These are phyloP conservation scores for Albugo laibachii DNA, from an alignment of 352 stramenopile genomes.

Conservation along the genomic window DNA sequence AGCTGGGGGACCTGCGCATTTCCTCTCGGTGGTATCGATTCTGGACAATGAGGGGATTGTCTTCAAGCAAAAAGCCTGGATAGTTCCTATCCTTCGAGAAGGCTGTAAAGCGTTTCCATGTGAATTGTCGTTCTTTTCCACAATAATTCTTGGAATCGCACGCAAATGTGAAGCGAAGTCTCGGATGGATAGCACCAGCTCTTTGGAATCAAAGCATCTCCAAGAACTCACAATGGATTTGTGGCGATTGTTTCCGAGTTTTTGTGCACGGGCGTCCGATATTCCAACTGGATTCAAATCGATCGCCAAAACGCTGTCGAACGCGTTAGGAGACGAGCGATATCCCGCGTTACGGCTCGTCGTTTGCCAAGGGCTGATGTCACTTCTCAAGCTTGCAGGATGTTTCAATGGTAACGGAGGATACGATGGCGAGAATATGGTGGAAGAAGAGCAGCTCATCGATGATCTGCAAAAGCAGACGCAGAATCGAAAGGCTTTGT, in stretches of 20 bases:
- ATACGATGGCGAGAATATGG: slow-evolving; percentile 19
- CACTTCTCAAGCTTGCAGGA: slow-evolving; percentile 48
- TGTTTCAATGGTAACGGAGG: slow-evolving; percentile 22
- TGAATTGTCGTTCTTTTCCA: slow-evolving; percentile 53
- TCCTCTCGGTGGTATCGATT: slow-evolving; percentile 57
- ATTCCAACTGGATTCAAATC: slow-evolving; percentile 70
- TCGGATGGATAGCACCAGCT: slow-evolving; percentile 37
- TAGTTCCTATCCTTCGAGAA: slow-evolving; percentile 63
- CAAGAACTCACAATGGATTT: slow-evolving; percentile 64
- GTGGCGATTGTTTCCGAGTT: slow-evolving; percentile 63
- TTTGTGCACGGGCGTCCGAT: slow-evolving; percentile 49
- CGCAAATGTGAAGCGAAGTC: slow-evolving; percentile 48
- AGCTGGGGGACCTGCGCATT: slow-evolving; percentile 38
- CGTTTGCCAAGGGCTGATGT: slow-evolving; percentile 72
- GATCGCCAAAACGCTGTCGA: slow-evolving; percentile 69
- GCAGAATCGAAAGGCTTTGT: slow-evolving; percentile 48
- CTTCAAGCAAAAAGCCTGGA: slow-evolving; percentile 53
- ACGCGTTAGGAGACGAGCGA: slow-evolving; percentile 72
- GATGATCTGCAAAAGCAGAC: slow-evolving; percentile 25
- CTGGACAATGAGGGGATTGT: slow-evolving; percentile 49
- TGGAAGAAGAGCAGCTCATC: slow-evolving; percentile 15
- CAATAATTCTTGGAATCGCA: slow-evolving; percentile 44
- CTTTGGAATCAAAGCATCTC: slow-evolving; percentile 47
- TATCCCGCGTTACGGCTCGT: slow-evolving; percentile 64
- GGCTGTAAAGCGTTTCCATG: slow-evolving; percentile 26